Conservation (phyloP, 192 early-diverging fungal species). For the Coemansia sp. region DNA sequence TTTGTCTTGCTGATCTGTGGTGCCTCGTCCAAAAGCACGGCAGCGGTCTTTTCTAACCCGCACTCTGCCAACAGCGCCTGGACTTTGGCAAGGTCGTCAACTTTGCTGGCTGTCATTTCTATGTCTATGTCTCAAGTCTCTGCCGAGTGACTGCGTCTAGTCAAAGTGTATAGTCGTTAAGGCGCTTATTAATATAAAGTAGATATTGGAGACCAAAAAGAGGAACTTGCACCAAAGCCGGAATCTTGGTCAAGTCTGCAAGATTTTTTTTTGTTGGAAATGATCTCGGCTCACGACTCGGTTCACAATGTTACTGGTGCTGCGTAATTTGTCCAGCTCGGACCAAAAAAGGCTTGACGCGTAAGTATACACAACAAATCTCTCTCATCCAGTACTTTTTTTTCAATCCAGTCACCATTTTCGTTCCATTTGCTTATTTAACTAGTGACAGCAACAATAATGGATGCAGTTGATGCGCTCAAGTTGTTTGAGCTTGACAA, state of each 20-base stretch:
- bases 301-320: not conserved
- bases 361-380: not conserved
- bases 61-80: slow-evolving; percentile 38
- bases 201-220: not conserved
- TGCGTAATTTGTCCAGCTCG: not conserved
- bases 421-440: slow-evolving; percentile 1
- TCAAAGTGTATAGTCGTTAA: not conserved
- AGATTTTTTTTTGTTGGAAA: too few relatives aligned
- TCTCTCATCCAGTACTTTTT: not conserved
- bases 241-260: too few relatives aligned
- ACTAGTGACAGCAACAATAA: slow-evolving; percentile 15
- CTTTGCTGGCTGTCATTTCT: slow-evolving; percentile 16
- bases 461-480: slow-evolving; percentile 32
- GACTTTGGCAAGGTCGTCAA: slow-evolving; percentile 25
- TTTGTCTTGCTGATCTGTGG: slow-evolving; percentile 38
- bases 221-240: too few relatives aligned
- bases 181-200: not conserved
- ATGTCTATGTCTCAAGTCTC: not conserved
- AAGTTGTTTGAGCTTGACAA: slow-evolving; percentile 66
- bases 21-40: slow-evolving; percentile 42
- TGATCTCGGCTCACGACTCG: not conserved
- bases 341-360: not conserved
- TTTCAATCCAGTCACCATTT: slow-evolving; percentile 1
- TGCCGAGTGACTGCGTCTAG: not conserved
- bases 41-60: slow-evolving; percentile 34